Base-by-base conservation (phyloP, 2,329 filamentous ascomycete genomes). In the Leptoxyphium fumago region DNA sequence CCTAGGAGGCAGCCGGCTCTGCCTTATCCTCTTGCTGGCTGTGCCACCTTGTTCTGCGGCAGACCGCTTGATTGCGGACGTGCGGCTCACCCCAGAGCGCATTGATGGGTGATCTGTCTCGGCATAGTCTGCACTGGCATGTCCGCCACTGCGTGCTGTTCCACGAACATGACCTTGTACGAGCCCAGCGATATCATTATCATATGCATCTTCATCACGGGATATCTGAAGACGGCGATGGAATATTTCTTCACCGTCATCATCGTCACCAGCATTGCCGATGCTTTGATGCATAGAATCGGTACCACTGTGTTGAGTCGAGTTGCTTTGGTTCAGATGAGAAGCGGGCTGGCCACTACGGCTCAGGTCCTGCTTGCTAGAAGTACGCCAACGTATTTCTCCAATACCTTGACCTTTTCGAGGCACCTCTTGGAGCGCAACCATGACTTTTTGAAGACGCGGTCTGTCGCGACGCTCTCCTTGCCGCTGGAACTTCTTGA, bases 401-500 rank as follows among this genome's bases (percentile, higher is more conserved):
- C 82, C 81, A 21, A 87, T 74, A 2, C 83, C 83, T 55, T 80
- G 82, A 32, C 77, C 76, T 52, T 84, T 84, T 41, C 72, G 73
- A 55, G 76, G 77, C 17, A 79, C 82, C 59, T 85, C 79, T 50
- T 84, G 77, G 3, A 94, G 65, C 0, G 72, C 65, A 3, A 94
- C 76, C 34, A 93, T 82, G 29, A 83, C 72, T 13, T 67, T 69
- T 46, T 71, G 69, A 3, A 66, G 63, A 29, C 64, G 62, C n/a
- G 65, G 63, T 40, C 57, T 62, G 32, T 73, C 73, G 18, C 75
- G 45, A 10, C 49, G 48, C 36, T 62, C 56, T 5, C 63, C 79
- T 43, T 75, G 70, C 44, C 70, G 71, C 17, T 73, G 71, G 57
- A 98, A 98, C 54, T 78, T 83, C 62, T 98, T 98, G 67, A 94